A percentile compares a stretch with the other conserved stretches of the same genome.
Conservation (phyloP, 805 yeast genomes). For the Candida incommunis region DNA sequence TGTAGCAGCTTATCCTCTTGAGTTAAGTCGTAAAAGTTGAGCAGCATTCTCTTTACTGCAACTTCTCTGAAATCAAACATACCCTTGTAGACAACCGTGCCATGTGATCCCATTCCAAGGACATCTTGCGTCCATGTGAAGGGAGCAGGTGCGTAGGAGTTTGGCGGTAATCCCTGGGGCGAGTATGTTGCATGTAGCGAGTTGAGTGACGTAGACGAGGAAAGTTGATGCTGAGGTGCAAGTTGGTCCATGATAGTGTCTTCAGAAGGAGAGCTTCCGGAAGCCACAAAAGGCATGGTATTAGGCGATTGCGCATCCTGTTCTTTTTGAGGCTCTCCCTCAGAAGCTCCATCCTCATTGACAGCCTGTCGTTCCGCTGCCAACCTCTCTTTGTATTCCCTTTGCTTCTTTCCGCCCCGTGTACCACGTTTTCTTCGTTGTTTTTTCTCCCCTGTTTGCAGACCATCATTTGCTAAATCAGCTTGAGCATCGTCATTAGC, state of each 20-base stretch:
- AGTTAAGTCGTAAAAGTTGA: constrained; percentile 83
- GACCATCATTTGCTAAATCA: background rate
- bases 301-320: background rate
- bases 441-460: constrained; percentile 1
- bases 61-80: constrained; percentile 85
- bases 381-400: constrained; percentile 4
- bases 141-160: constrained; percentile 9
- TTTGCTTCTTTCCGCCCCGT: constrained; percentile 61
- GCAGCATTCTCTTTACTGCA: constrained; percentile 86
- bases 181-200: too few species aligned
- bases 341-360: background rate
- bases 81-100: constrained; percentile 88
- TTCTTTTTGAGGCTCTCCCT: background rate
- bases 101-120: constrained; percentile 94
- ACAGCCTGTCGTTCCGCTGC: constrained; percentile 4
- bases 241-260: too few species aligned
- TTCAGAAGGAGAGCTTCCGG: background rate
- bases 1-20: constrained; percentile 80
- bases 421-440: constrained; percentile 72
- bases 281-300: background rate
- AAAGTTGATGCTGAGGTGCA: too few species aligned
- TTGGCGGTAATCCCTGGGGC: too few species aligned
- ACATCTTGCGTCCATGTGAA: constrained; percentile 47
- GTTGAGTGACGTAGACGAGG: background rate
- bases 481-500: background rate